Base-by-base conservation (phyloP, 345 rosid genomes). In the Boechera divaricarpa region DNA sequence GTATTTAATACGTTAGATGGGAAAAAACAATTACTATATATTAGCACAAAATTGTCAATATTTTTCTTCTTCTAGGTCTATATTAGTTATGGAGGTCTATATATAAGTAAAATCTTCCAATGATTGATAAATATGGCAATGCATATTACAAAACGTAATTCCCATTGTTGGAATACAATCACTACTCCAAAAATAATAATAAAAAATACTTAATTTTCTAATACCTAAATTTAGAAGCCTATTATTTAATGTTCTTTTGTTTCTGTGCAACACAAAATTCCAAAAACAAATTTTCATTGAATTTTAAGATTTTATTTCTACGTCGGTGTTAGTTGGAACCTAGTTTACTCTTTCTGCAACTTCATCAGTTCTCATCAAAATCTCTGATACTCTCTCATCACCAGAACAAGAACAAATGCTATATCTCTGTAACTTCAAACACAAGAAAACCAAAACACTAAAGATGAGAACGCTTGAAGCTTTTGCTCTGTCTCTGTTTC, bases 291-390 rank as follows among this genome's bases (percentile, higher is more conserved):
- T 21, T 52, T 35, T 47, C 57, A 48, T 0, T 16, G 60, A 45
- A 38, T 16, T 59, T 35, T 13, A 3, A 13, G 10, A 13, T 53
- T 59, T 15, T 39, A 60, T 41, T 33, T 63, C 28, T 28, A 13
- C 67, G 67, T 77, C 76, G 72, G 76, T 77, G 60, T 77, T 47
- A 63, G 31, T 13, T 77, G 76, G 67, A 63, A 63, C 45, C 51
- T 70, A 16, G 45, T 75, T 67, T 29, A 54, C 65, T 44, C 51
- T 58, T 68, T 47, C 66, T 63, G 52, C 45, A 63, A 45, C 53
- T 62, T 28, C 60, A 12, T 26, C 11, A 77, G 79, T 29, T 68
- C 66, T 57, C 21, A 63, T 64, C 29, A 75, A 60, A 54, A 31
- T 51, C 73, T 38, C 36, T 16, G 65, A 13, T 5, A 49, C 79